Evolutionary conservation across 306 rosid species (phyloP).

Genomic region (Macrotyloma uniflorum): DNA sequence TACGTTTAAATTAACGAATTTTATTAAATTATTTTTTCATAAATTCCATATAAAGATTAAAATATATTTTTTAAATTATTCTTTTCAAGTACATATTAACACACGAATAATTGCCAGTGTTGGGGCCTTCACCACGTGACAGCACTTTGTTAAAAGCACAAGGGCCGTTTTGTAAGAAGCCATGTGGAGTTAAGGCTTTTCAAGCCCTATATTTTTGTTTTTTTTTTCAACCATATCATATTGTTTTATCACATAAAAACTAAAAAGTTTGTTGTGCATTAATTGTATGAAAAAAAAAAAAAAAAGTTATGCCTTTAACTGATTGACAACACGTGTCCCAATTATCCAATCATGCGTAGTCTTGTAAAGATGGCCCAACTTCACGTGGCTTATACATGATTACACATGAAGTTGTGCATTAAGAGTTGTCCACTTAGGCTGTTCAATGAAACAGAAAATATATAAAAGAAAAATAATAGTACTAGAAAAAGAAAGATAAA

Average conservation of each 20-base stretch:
- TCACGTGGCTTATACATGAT: conserved; percentile 9
- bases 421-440: conserved; percentile 8
- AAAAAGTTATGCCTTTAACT: neutral
- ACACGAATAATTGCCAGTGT: neutral
- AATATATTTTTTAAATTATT: neutral
- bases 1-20: neutral
- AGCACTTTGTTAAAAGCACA: neutral
- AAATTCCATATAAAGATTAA: neutral
- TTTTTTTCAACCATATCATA: neutral
- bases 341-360: neutral
- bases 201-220: neutral
- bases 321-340: neutral
- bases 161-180: neutral
- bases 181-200: neutral
- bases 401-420: conserved; percentile 5
- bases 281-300: neutral
- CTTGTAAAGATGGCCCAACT: neutral
- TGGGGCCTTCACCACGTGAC: neutral
- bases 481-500: neutral
- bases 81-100: neutral
- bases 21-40: neutral
- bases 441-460: neutral
- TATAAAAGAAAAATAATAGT: neutral
- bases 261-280: neutral
- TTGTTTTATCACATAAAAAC: neutral